phyloP scores from a whole-genome alignment of 2,329 filamentous ascomycete genomes.

The Colletotrichum cereale region DNA sequence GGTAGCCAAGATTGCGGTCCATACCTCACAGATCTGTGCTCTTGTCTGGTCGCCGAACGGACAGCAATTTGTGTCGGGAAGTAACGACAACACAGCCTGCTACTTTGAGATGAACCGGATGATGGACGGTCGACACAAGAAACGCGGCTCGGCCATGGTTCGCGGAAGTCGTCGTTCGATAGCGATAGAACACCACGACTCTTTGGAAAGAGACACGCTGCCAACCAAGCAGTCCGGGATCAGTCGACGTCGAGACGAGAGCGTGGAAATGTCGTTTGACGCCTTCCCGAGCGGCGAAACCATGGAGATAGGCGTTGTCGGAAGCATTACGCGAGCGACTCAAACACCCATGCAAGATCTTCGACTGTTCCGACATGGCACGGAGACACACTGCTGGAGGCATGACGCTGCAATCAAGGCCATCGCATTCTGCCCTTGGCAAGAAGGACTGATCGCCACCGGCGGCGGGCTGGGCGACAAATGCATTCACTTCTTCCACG shows the following conservation, averaged over 20 bases:
- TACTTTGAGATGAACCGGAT: conserved; percentile 79
- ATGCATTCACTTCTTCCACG: conserved; percentile 96
- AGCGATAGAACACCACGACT: not conserved
- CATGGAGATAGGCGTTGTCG: not conserved
- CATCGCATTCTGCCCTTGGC: conserved; percentile 97
- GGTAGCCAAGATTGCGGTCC: conserved; percentile 80
- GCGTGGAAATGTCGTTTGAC: not conserved
- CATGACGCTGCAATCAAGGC: conserved; percentile 95
- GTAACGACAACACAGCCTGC: conserved; percentile 91
- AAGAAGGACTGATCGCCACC: conserved; percentile 86
- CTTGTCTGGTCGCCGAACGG: conserved; percentile 88
- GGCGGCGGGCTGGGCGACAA: conserved; percentile 95
- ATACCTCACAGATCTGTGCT: conserved; percentile 92
- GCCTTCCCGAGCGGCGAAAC: not conserved
- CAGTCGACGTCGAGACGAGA: not conserved
- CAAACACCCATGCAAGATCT: conserved; percentile 52
- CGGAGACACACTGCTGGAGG: conserved; percentile 78
- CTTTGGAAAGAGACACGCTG: not conserved
- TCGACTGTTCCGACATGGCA: conserved; percentile 64
- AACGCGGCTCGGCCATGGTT: conserved; percentile 22
- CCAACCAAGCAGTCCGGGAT: not conserved
- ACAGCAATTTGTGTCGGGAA: conserved; percentile 84
- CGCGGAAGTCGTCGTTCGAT: not conserved
- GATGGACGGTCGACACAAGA: conserved; percentile 47
- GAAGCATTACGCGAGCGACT: conserved; percentile 47